These are phyloP conservation scores for Myriosclerotinia duriaeana DNA, from an alignment of 2,329 filamentous ascomycete species.

Conservation along the genomic window DNA sequence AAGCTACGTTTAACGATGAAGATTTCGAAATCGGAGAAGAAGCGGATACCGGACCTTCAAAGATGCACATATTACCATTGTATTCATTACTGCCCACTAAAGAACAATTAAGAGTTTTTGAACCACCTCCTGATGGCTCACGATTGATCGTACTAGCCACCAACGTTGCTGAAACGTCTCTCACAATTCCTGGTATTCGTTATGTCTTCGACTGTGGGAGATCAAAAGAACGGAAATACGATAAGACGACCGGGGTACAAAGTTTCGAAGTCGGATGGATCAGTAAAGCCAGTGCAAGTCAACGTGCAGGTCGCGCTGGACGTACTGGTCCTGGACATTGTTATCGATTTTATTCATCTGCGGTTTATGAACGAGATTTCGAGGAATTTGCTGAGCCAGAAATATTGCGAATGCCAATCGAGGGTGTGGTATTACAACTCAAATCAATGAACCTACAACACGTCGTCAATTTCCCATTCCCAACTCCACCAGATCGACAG, in stretches of 20 bases:
- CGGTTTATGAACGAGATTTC: constrained; percentile 89
- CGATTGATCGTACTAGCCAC: constrained; percentile 88
- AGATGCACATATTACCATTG: constrained; percentile 86
- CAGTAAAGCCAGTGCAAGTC: constrained; percentile 92
- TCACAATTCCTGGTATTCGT: constrained; percentile 91
- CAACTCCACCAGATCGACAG: constrained; percentile 77
- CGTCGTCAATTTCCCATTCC: constrained; percentile 93
- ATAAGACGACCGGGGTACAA: constrained; percentile 85
- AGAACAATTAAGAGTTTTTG: constrained; percentile 89
- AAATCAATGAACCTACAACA: constrained; percentile 92
- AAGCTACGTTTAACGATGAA: constrained; percentile 56
- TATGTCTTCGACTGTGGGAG: constrained; percentile 96
- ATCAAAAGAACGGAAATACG: constrained; percentile 88
- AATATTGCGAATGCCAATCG: constrained; percentile 85
- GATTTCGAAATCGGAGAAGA: constrained; percentile 64
- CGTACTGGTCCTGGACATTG: constrained; percentile 95
- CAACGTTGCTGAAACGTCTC: constrained; percentile 94
- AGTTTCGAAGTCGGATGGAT: constrained; percentile 96
- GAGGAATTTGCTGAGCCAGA: constrained; percentile 83
- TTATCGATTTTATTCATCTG: constrained; percentile 91
- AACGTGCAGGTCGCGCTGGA: constrained; percentile 89
- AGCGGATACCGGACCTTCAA: constrained; percentile 63
- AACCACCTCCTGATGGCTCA: constrained; percentile 76
- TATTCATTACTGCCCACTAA: constrained; percentile 90
- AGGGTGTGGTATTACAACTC: constrained; percentile 87